These are phyloP conservation scores for Alternaria rosae DNA, from an alignment of 2,329 filamentous ascomycete genomes.

Conservation along the genomic window DNA sequence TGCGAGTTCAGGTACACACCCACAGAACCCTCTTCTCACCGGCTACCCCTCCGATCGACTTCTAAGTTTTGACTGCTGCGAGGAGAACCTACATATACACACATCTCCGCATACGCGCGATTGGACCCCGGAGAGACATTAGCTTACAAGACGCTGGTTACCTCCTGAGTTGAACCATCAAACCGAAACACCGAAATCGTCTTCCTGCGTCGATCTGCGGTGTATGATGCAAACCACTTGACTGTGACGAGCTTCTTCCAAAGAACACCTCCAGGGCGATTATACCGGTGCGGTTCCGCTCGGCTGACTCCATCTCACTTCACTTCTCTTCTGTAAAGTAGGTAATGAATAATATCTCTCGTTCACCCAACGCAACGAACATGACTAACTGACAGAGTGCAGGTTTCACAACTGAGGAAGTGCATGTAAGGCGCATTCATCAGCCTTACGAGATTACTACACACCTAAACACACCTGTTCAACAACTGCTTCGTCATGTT, in stretches of 20 bases:
- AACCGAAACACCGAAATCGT: background rate
- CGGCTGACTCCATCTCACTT: background rate
- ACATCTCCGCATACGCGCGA: background rate
- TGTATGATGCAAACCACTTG: slow-evolving; percentile 7
- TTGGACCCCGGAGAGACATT: slow-evolving; percentile 10
- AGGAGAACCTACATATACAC: slow-evolving; percentile 1
- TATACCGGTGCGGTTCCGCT: background rate
- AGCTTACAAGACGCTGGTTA: background rate
- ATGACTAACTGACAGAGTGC: background rate
- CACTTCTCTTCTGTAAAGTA: background rate
- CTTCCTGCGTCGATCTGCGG: background rate
- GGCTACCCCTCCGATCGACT: slow-evolving; percentile 2
- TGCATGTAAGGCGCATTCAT: background rate
- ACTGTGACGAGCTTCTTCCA: background rate
- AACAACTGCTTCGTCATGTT: slow-evolving; percentile 7
- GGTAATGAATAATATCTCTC: background rate
- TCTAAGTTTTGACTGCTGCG: background rate
- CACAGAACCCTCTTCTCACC: background rate
- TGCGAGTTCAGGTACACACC: slow-evolving; percentile 10
- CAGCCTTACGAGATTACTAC: background rate
- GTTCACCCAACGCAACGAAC: background rate
- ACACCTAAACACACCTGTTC: background rate
- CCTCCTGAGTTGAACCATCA: background rate
- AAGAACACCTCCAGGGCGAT: background rate
- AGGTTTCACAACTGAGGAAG: background rate